These are phyloP conservation scores for Eimeria maxima DNA, from an alignment of 169 alveolate genomes.

Conservation along the genomic window DNA sequence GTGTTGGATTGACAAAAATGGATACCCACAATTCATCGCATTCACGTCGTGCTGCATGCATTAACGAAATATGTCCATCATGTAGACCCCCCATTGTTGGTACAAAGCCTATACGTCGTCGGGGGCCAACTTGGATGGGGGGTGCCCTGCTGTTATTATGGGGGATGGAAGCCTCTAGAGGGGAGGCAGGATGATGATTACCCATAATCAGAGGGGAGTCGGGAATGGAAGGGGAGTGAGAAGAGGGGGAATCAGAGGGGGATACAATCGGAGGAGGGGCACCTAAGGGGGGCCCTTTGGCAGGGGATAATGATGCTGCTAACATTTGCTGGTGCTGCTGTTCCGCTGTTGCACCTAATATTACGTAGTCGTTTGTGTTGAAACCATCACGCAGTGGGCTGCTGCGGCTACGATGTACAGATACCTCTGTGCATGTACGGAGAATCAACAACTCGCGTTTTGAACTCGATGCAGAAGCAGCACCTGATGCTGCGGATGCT, in stretches of 20 bases:
- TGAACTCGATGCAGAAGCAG: too few relatives aligned
- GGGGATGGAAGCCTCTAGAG: too few relatives aligned
- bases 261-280: too few relatives aligned
- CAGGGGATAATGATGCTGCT: too few relatives aligned
- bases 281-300: neutral
- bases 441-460: neutral
- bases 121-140: neutral
- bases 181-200: too few relatives aligned
- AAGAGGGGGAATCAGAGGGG: too few relatives aligned
- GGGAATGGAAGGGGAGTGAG: too few relatives aligned
- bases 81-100: conserved; percentile 80
- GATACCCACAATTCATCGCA: conserved; percentile 77
- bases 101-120: conserved; percentile 53
- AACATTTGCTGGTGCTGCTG: neutral
- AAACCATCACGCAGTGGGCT: neutral
- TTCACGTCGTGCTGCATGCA: conserved; percentile 20
- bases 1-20: conserved; percentile 61
- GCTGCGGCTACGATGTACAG: neutral
- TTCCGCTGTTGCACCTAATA: conserved; percentile 12
- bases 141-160: neutral
- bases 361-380: neutral
- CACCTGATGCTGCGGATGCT: too few relatives aligned
- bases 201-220: too few relatives aligned
- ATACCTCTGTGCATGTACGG: neutral
- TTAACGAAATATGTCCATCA: conserved; percentile 61